A percentile compares a stretch with the other conserved stretches of the same genome.
phyloP scores from a whole-genome alignment of 257 asterid species.

The Solanum appendiculatum region DNA sequence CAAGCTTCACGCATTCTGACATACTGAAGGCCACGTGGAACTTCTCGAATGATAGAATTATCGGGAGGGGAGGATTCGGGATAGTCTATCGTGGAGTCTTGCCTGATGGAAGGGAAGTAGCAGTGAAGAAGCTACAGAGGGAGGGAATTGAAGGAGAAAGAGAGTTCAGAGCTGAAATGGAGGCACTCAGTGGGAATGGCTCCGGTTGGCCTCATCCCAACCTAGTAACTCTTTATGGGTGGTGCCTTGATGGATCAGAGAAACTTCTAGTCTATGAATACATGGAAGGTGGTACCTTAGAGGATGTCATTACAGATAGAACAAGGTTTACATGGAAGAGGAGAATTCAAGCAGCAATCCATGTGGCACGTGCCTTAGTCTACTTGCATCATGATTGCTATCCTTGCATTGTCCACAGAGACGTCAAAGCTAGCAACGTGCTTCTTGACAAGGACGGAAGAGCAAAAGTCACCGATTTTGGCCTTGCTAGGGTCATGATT shows the following conservation, averaged over 20 bases:
- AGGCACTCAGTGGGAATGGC: slow-evolving; percentile 58
- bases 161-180: slow-evolving; percentile 91
- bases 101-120: slow-evolving; percentile 77
- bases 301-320: slow-evolving; percentile 46
- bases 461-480: slow-evolving; percentile 87
- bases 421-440: slow-evolving; percentile 88
- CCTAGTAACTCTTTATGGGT: slow-evolving; percentile 75
- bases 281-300: slow-evolving; percentile 55
- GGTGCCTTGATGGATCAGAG: slow-evolving; percentile 84
- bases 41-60: slow-evolving; percentile 65
- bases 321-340: slow-evolving; percentile 39
- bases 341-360: slow-evolving; percentile 60
- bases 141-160: slow-evolving; percentile 84
- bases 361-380: slow-evolving; percentile 69
- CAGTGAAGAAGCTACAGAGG: slow-evolving; percentile 71
- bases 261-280: slow-evolving; percentile 76
- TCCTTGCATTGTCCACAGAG: slow-evolving; percentile 80
- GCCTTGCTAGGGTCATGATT: slow-evolving; percentile 75
- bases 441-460: slow-evolving; percentile 68
- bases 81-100: slow-evolving; percentile 72
- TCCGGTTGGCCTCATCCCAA: slow-evolving; percentile 88
- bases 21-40: slow-evolving; percentile 66
- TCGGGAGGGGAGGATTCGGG: slow-evolving; percentile 88
- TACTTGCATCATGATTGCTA: slow-evolving; percentile 84
- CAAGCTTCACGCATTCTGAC: slow-evolving; percentile 76